Percentiles rank a stretch among this genome's conserved stretches.
Evolutionary conservation across 176 grass and related monocot species (phyloP).

Genomic region (Lolium rigidum): DNA sequence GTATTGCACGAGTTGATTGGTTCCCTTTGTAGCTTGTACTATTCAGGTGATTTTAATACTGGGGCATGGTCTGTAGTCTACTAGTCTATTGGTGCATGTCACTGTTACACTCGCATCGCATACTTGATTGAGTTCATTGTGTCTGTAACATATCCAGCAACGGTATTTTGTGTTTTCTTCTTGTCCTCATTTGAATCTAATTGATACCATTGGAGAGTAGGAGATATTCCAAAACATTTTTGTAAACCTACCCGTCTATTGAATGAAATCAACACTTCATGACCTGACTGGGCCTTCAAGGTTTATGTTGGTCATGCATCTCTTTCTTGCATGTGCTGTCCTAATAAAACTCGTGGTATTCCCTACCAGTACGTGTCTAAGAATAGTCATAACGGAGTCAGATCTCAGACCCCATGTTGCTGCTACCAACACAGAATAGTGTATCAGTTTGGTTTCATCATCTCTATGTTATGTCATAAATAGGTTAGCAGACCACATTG

Average conservation of each 20-base stretch:
- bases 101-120: background rate
- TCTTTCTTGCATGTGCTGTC: conserved; percentile 39
- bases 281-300: background rate
- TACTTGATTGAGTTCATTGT: background rate
- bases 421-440: conserved; percentile 10
- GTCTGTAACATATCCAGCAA: background rate
- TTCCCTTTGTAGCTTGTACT: conserved; percentile 14
- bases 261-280: conserved; percentile 21
- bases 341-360: conserved; percentile 27
- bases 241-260: conserved; percentile 7
- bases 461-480: conserved; percentile 23
- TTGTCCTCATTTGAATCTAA: conserved; percentile 30
- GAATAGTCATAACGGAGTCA: conserved; percentile 29
- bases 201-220: background rate
- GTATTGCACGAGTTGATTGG: background rate
- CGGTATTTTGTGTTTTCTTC: background rate
- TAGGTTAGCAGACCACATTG: background rate
- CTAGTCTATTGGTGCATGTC: background rate
- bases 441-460: conserved; percentile 21
- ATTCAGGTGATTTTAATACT: conserved; percentile 15
- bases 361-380: conserved; percentile 10
- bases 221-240: background rate
- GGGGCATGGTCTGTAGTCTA: background rate
- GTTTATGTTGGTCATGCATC: conserved; percentile 42
- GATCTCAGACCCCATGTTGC: conserved; percentile 19